Conservation (phyloP, 352 stramenopile genomes). For the Phytophthora boehmeriae region DNA sequence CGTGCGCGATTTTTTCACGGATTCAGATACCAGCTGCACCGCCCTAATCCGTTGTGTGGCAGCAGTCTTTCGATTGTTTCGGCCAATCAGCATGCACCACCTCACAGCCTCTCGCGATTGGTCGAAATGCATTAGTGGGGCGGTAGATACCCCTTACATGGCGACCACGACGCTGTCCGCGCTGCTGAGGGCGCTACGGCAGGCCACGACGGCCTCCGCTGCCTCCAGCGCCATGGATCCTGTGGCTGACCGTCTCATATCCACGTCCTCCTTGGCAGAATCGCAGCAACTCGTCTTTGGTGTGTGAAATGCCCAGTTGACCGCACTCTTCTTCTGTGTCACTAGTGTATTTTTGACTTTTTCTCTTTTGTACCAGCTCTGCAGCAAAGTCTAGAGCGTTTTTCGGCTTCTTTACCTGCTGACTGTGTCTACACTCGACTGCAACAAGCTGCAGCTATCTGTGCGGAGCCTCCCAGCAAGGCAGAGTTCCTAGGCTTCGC, state of each 20-base stretch:
- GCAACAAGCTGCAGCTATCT: conserved; percentile 49
- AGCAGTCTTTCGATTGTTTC: background rate
- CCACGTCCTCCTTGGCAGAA: conserved; percentile 24
- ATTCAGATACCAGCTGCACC: background rate
- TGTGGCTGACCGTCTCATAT: conserved; percentile 31
- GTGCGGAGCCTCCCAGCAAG: conserved; percentile 50
- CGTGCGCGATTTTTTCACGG: background rate
- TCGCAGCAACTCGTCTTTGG: conserved; percentile 38
- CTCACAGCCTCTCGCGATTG: background rate
- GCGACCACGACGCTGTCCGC: conserved; percentile 5
- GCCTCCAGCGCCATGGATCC: conserved; percentile 18
- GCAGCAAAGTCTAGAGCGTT: conserved; percentile 14
- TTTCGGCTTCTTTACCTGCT: conserved; percentile 5
- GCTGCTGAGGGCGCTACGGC: conserved; percentile 34
- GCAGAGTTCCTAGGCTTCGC: conserved; percentile 53
- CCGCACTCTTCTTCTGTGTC: background rate
- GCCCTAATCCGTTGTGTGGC: background rate
- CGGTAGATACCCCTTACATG: background rate
- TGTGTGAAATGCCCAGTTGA: conserved; percentile 10
- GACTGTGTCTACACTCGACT: conserved; percentile 30
- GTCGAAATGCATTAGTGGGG: background rate
- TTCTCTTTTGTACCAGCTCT: conserved; percentile 15
- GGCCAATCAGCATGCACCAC: background rate
- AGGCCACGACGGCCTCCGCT: conserved; percentile 11
- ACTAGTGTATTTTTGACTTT: conserved; percentile 7